Evolutionary conservation across 495 filamentous ascomycete genomes (phyloP).

Genomic region (Daldinia bambusicola): DNA sequence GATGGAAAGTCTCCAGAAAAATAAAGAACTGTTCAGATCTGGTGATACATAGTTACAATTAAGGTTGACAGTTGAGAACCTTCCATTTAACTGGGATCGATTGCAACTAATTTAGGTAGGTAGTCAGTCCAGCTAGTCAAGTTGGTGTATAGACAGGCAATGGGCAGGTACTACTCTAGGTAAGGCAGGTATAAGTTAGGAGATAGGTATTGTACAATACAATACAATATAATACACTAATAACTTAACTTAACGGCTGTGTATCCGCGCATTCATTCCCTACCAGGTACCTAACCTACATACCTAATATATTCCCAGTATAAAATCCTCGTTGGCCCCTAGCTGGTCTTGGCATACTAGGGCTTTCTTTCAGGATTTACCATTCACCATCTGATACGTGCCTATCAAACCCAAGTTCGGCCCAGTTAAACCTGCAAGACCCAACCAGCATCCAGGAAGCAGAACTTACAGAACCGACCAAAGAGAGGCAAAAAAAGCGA

Average conservation of each 20-base stretch:
- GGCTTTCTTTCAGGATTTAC: not conserved
- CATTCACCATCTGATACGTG: not conserved
- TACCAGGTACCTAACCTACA: not conserved
- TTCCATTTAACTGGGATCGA: not conserved
- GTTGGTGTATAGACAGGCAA: too few relatives aligned
- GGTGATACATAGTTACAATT: constrained; percentile 13
- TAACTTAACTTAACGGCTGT: too few relatives aligned
- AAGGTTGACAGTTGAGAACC: constrained; percentile 9
- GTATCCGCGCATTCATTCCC: not conserved
- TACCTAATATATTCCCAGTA: too few relatives aligned
- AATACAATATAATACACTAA: too few relatives aligned
- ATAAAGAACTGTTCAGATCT: not conserved
- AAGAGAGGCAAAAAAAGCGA: constrained; percentile 10
- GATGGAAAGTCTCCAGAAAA: constrained; percentile 7
- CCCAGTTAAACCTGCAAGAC: too few relatives aligned
- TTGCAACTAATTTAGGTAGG: too few relatives aligned
- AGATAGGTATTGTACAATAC: not conserved
- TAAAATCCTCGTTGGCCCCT: constrained; percentile 9
- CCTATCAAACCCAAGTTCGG: not conserved
- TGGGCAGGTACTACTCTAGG: not conserved
- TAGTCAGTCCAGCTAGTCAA: too few relatives aligned
- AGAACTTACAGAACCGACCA: constrained; percentile 5
- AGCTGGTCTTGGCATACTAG: not conserved
- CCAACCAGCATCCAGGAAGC: constrained; percentile 3
- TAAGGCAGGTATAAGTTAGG: not conserved